Conservation (phyloP, 768 basidiomycete genomes). For the Suillus paluster region DNA sequence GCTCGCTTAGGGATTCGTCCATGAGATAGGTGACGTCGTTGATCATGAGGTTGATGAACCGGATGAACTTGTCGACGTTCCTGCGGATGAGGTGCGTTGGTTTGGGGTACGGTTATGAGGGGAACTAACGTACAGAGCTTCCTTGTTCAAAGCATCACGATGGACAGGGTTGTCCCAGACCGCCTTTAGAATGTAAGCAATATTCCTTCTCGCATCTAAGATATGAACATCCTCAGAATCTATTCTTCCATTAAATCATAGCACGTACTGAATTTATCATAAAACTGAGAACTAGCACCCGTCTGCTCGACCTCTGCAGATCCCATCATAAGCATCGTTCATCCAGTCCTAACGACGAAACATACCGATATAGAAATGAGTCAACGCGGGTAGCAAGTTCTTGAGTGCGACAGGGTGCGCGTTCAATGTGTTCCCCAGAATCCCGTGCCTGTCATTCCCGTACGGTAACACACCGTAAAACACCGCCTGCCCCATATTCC, state of each 20-base stretch:
- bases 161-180: slow-evolving; percentile 93
- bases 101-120: neutral
- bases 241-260: slow-evolving; percentile 3
- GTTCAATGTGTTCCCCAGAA: slow-evolving; percentile 84
- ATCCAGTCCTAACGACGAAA: slow-evolving; percentile 1
- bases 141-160: slow-evolving; percentile 80
- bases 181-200: slow-evolving; percentile 83
- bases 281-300: slow-evolving; percentile 97
- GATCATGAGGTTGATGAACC: slow-evolving; percentile 97
- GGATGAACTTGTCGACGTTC: slow-evolving; percentile 90
- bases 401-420: slow-evolving; percentile 83
- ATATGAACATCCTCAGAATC: slow-evolving; percentile 14
- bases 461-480: slow-evolving; percentile 76
- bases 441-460: slow-evolving; percentile 65
- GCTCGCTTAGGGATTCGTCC: slow-evolving; percentile 91
- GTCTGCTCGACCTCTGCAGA: slow-evolving; percentile 92
- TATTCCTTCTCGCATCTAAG: slow-evolving; percentile 76
- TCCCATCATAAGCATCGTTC: slow-evolving; percentile 4
- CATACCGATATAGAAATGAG: slow-evolving; percentile 93
- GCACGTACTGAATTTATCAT: slow-evolving; percentile 91
- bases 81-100: slow-evolving; percentile 45
- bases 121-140: slow-evolving; percentile 62
- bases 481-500: slow-evolving; percentile 52
- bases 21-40: slow-evolving; percentile 98
- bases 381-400: slow-evolving; percentile 88